These are phyloP conservation scores for Lactarius deliciosus DNA, from an alignment of 768 basidiomycete species.

Conservation along the genomic window DNA sequence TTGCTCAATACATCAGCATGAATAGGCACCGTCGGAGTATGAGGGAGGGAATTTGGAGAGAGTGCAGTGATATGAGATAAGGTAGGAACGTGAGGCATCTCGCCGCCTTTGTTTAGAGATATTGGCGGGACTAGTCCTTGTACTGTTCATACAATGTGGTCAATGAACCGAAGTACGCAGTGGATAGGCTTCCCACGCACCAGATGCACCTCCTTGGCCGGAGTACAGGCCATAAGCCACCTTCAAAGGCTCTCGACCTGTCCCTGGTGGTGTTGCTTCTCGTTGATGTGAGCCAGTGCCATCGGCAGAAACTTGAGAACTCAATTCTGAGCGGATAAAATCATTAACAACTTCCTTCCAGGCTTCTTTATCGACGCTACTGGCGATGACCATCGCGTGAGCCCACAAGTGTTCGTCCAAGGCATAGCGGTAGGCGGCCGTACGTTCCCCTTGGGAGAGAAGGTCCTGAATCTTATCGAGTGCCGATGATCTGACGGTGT, in stretches of 20 bases:
- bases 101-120: constrained; percentile 21
- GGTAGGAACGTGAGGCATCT: constrained; percentile 21
- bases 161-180: background rate
- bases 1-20: constrained; percentile 62
- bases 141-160: background rate
- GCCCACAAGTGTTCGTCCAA: constrained; percentile 90
- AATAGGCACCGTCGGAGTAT: constrained; percentile 46
- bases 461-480: constrained; percentile 78
- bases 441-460: constrained; percentile 80
- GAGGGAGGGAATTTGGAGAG: constrained; percentile 60
- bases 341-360: constrained; percentile 91
- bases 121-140: constrained; percentile 22
- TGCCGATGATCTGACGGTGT: constrained; percentile 58
- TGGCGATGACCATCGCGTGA: constrained; percentile 93
- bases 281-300: constrained; percentile 27
- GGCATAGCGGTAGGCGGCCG: constrained; percentile 84
- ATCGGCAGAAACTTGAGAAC: constrained; percentile 38
- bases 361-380: constrained; percentile 86
- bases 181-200: constrained; percentile 44
- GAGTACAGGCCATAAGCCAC: constrained; percentile 82
- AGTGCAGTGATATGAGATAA: constrained; percentile 46
- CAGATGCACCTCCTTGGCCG: constrained; percentile 74
- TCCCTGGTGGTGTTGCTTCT: constrained; percentile 34
- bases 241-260: constrained; percentile 70
- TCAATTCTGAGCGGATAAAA: constrained; percentile 78